Evolutionary conservation across 192 early-diverging fungal genomes (phyloP).

Genomic region (Backusella luteola): DNA sequence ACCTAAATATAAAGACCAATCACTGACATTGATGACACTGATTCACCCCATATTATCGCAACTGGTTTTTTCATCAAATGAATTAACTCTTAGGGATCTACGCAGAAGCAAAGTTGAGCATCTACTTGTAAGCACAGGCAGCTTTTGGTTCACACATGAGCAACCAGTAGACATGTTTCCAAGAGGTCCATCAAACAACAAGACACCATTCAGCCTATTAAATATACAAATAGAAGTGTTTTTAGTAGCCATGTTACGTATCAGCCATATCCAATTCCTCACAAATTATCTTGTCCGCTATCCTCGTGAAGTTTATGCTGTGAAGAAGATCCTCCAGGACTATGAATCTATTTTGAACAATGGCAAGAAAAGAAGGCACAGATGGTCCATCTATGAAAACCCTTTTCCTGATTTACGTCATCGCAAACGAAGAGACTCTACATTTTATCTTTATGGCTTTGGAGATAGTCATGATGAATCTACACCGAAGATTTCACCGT

Average conservation of each 20-base stretch:
- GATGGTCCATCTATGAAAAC: slow-evolving; percentile 20
- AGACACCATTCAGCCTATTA: slow-evolving; percentile 33
- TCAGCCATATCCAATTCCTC: slow-evolving; percentile 57
- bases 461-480: neutral
- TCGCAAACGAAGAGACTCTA: neutral
- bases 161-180: slow-evolving; percentile 54
- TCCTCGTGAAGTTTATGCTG: slow-evolving; percentile 45
- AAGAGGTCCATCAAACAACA: slow-evolving; percentile 17
- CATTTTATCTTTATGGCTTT: neutral
- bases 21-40: slow-evolving; percentile 37
- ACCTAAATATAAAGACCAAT: slow-evolving; percentile 31
- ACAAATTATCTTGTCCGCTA: slow-evolving; percentile 50
- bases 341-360: slow-evolving; percentile 35
- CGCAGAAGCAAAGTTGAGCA: slow-evolving; percentile 57
- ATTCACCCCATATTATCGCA: slow-evolving; percentile 50
- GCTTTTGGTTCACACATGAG: slow-evolving; percentile 54
- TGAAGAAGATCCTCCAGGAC: slow-evolving; percentile 47
- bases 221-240: slow-evolving; percentile 46
- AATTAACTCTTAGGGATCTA: slow-evolving; percentile 48
- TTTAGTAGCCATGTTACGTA: slow-evolving; percentile 45
- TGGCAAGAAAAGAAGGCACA: neutral
- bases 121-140: slow-evolving; percentile 46
- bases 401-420: slow-evolving; percentile 41
- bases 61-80: slow-evolving; percentile 49
- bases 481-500: neutral